A percentile compares a stretch with the other conserved stretches of the same genome.
These are phyloP conservation scores for Knoxdaviesia proteae DNA, from an alignment of 2,329 filamentous ascomycete genomes.

Conservation along the genomic window DNA sequence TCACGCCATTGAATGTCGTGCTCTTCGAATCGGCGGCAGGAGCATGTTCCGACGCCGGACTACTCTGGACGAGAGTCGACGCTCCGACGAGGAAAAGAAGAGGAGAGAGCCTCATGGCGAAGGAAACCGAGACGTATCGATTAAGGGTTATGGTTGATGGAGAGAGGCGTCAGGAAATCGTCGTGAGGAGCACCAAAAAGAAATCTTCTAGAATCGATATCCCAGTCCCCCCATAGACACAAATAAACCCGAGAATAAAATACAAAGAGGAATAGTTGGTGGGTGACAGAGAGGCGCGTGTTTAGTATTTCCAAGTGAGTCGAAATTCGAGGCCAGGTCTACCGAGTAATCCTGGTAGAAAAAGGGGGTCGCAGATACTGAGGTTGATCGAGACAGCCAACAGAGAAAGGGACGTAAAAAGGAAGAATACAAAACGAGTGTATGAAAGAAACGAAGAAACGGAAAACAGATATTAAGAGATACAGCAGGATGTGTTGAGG, in stretches of 20 bases:
- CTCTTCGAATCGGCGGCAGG: no score
- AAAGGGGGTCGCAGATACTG: no score
- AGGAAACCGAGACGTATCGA: neutral
- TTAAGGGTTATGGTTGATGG: no score
- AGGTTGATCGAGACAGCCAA: neutral
- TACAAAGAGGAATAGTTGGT: neutral
- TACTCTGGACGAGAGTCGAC: conserved; percentile 15
- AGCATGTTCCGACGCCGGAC: no score
- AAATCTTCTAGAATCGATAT: no score
- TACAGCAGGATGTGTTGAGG: no score
- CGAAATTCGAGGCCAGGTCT: no score
- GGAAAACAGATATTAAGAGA: neutral
- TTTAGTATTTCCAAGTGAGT: neutral
- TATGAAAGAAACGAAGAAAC: neutral
- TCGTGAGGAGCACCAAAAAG: no score
- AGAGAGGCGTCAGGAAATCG: no score
- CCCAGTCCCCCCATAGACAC: neutral
- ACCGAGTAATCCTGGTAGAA: no score
- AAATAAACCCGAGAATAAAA: neutral
- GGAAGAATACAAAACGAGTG: neutral
- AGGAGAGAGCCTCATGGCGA: conserved; percentile 23
- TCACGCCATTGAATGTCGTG: conserved; percentile 38
- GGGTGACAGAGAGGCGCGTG: no score
- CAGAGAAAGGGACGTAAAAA: neutral
- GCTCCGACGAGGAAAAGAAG: conserved; percentile 26